Percentiles rank a stretch among this genome's conserved stretches.
These are phyloP conservation scores for Kurtzmaniella cleridarum DNA, from an alignment of 805 yeast species.

Conservation along the genomic window DNA sequence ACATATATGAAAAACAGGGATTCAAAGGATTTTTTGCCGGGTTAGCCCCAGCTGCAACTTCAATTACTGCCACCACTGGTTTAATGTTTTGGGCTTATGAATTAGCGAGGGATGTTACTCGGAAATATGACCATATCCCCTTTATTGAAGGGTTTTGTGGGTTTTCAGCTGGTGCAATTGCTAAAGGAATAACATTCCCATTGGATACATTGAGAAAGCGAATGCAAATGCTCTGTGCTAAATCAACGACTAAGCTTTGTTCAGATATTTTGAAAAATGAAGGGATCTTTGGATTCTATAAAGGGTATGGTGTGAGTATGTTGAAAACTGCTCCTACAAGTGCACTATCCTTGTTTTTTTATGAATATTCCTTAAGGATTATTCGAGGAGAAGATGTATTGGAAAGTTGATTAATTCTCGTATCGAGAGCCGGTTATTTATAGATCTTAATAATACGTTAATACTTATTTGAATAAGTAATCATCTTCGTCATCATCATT, in stretches of 20 bases:
- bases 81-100: conserved; percentile 70
- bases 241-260: conserved; percentile 20
- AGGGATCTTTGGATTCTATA: conserved; percentile 66
- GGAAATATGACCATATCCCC: conserved; percentile 23
- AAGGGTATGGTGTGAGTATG: conserved; percentile 67
- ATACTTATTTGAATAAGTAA: conserved; percentile 23
- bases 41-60: conserved; percentile 45
- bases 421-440: neutral
- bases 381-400: conserved; percentile 2
- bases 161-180: conserved; percentile 65
- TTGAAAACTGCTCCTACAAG: conserved; percentile 77
- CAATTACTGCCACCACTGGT: conserved; percentile 70
- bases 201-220: conserved; percentile 78
- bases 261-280: conserved; percentile 43
- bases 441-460: neutral
- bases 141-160: conserved; percentile 58
- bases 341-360: conserved; percentile 63
- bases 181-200: conserved; percentile 78
- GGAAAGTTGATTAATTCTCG: neutral
- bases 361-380: conserved; percentile 37
- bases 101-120: conserved; percentile 33
- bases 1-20: conserved; percentile 32
- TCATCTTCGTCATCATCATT: conserved; percentile 17
- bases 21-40: conserved; percentile 46
- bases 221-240: conserved; percentile 48